Percentiles rank a stretch among this genome's conserved stretches.
phyloP scores from a whole-genome alignment of 768 basidiomycete species.

The Boletus subparvulus region DNA sequence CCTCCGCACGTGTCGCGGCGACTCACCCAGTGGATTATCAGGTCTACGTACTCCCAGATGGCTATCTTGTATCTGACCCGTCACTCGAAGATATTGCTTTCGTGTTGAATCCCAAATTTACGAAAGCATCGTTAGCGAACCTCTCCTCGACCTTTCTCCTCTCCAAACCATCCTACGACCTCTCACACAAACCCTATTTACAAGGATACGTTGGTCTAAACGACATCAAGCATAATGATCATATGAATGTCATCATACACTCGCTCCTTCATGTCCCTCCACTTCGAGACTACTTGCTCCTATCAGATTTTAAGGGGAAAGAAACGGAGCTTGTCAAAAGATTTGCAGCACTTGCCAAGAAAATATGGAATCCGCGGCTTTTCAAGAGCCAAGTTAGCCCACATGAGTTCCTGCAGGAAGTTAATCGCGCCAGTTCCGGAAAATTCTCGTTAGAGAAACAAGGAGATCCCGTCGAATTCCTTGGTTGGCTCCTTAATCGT shows the following conservation, averaged over 20 bases:
- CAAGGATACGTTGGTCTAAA: slow-evolving; percentile 96
- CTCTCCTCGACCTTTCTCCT: slow-evolving; percentile 60
- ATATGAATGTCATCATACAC: slow-evolving; percentile 96
- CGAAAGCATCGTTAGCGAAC: slow-evolving; percentile 49
- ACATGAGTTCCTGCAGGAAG: slow-evolving; percentile 98
- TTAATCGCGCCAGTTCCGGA: slow-evolving; percentile 81
- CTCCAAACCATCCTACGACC: slow-evolving; percentile 79
- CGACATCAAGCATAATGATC: slow-evolving; percentile 96
- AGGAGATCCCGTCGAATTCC: slow-evolving; percentile 95
- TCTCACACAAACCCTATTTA: slow-evolving; percentile 75
- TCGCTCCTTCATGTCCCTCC: slow-evolving; percentile 89
- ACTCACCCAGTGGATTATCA: slow-evolving; percentile 35
- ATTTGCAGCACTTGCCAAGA: slow-evolving; percentile 84
- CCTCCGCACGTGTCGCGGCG: slow-evolving; percentile 17
- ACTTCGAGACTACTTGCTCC: slow-evolving; percentile 81
- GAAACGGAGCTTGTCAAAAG: slow-evolving; percentile 86
- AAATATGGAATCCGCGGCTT: slow-evolving; percentile 92
- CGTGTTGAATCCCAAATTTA: slow-evolving; percentile 88
- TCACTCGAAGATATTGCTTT: slow-evolving; percentile 93
- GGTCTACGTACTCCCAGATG: slow-evolving; percentile 98
- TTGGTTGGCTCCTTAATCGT: slow-evolving; percentile 92
- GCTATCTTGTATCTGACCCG: slow-evolving; percentile 94
- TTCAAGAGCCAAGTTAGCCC: slow-evolving; percentile 99
- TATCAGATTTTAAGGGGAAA: slow-evolving; percentile 70
- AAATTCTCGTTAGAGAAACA: slow-evolving; percentile 93